phyloP scores from a whole-genome alignment of 2,329 filamentous ascomycete genomes.

The Paecilomyces formosus region DNA sequence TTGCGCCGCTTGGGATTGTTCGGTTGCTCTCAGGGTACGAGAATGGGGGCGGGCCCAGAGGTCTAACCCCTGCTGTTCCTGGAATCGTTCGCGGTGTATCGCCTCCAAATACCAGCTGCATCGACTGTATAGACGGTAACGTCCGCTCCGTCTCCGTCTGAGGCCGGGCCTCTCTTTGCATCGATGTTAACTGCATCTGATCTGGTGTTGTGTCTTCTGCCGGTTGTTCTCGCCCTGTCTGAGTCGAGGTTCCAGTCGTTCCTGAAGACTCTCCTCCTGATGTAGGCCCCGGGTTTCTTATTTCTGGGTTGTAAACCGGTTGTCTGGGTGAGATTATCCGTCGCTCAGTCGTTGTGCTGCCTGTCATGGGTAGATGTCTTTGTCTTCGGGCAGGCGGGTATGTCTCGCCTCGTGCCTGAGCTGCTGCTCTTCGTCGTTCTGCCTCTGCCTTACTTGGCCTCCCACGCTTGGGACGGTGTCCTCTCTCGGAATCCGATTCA shows the following conservation, averaged over 20 bases:
- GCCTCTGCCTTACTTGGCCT: conserved; percentile 36
- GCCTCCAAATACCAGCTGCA: background rate
- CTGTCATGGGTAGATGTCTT: conserved; percentile 22
- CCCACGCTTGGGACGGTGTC: conserved; percentile 35
- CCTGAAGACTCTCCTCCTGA: conserved; percentile 1
- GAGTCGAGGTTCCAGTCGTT: background rate
- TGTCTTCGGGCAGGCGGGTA: conserved; percentile 28
- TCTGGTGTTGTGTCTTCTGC: background rate
- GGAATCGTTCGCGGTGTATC: background rate
- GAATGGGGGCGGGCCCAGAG: background rate
- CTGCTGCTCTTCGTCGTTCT: conserved; percentile 29
- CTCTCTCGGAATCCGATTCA: conserved; percentile 16
- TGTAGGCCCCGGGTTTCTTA: conserved; percentile 10
- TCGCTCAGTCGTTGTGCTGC: conserved; percentile 12
- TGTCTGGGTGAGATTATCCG: conserved; percentile 13
- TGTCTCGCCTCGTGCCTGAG: conserved; percentile 30
- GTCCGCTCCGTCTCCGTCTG: background rate
- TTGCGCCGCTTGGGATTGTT: background rate
- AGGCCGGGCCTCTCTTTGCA: background rate
- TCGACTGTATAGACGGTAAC: background rate
- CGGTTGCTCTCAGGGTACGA: background rate
- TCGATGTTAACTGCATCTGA: background rate
- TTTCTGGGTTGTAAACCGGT: conserved; percentile 8
- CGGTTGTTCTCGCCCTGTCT: background rate
- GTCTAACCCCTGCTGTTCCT: background rate